Conservation (phyloP, 495 filamentous ascomycete genomes). For the Penicillium odoratum region DNA sequence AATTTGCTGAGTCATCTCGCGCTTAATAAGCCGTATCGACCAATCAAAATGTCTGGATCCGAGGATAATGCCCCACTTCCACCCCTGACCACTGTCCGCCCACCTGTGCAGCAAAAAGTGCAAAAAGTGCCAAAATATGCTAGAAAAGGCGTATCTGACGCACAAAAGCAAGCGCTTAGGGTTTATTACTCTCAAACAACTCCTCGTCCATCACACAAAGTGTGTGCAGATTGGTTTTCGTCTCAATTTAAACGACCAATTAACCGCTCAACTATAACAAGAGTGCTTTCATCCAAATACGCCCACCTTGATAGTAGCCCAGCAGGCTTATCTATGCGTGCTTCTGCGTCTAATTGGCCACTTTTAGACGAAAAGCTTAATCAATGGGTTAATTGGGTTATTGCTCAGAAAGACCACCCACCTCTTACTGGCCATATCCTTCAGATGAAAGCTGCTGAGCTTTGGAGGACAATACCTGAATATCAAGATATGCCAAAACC, state of each 20-base stretch:
- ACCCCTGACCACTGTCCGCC: neutral
- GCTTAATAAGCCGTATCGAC: no score
- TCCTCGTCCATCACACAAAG: constrained; percentile 3
- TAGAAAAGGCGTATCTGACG: constrained; percentile 9
- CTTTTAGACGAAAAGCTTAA: constrained; percentile 12
- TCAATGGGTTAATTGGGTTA: constrained; percentile 6
- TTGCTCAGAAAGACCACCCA: constrained; percentile 2
- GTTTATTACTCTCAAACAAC: constrained; percentile 8
- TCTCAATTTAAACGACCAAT: constrained; percentile 9
- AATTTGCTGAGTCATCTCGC: no score
- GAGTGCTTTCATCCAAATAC: constrained; percentile 15
- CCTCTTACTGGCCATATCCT: constrained; percentile 11
- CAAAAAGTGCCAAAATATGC: neutral
- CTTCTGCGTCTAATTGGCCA: constrained; percentile 9
- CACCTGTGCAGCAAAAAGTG: no score
- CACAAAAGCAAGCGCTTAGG: constrained; percentile 12
- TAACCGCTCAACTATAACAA: constrained; percentile 6
- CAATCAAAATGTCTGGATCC: no score
- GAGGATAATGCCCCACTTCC: no score
- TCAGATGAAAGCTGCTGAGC: constrained; percentile 8
- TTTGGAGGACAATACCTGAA: constrained; percentile 12
- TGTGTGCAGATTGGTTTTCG: constrained; percentile 12
- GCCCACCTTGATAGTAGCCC: constrained; percentile 12
- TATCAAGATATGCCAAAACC: constrained; percentile 10
- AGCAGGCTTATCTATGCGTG: constrained; percentile 5